Evolutionary conservation across 495 filamentous ascomycete genomes (phyloP), one percentile per base, ranked within the genome.

Genomic region (Aspergillus sclerotiicarbonarius): DNA sequence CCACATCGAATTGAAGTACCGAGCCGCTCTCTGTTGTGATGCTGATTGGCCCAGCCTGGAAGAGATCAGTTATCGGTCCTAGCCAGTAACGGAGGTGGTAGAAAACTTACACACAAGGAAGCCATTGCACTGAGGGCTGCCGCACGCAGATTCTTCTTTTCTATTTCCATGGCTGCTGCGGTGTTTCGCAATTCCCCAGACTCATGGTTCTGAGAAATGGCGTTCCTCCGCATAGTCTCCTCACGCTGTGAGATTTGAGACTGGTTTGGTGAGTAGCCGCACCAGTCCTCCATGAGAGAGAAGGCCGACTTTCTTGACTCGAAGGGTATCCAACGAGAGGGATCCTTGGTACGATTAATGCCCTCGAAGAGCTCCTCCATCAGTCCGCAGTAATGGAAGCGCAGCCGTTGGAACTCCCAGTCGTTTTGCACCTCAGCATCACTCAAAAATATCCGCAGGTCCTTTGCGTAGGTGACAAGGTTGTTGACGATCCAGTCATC

Each of bases 241-340:
- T 97, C 94, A 54, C 91, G 80, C 56, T 89, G 84, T 15, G 85
- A 83, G 35, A 96, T 90, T 56, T 92, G 88, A 32, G 76, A 73
- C 65, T 92, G 92, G 68, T 97, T 96, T 6, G 94, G 91, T 0
- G 94, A 96, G 69, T 94, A 95, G 0, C 95, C 94, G 74, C 95
- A 98, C 94, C 94, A 98, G 55, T 98, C 93, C 68, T 98, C 93
- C 92, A 98, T 98, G 32, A 98, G 73, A 6, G 92, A 87, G 67
- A 98, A 98, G 6, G 92, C 85, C 9, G 94, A 96, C 65, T 96
- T 92, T 21, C 94, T 80, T 0, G 91, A 88, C 67, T 97, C 94
- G 60, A 98, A 98, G 0, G 95, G 90, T 78, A 98, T 92, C 90
- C 92, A 98, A 19, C 90, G 82, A 2, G 89, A 86, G 5, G 92